Percentiles rank a stretch among this genome's conserved stretches.
phyloP scores from a whole-genome alignment of 208 protist genomes.

The Lotmaria passim region DNA sequence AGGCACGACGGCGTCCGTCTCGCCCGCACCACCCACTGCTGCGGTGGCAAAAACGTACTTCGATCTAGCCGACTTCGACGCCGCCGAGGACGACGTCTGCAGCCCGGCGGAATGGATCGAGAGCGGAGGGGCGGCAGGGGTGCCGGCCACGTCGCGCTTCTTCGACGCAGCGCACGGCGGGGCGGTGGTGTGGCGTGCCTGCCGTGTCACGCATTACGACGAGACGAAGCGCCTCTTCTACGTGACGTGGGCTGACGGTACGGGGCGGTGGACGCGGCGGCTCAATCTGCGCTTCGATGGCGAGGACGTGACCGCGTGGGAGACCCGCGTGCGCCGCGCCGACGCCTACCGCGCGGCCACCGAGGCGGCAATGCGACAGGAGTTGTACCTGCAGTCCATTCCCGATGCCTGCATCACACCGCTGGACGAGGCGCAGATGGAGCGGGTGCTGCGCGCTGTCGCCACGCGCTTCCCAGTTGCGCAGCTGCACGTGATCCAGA shows the following conservation, averaged over 20 bases:
- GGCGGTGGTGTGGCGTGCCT: slow-evolving; percentile 64
- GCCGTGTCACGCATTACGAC: slow-evolving; percentile 79
- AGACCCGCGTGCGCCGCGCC: slow-evolving; percentile 72
- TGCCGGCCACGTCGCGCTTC: slow-evolving; percentile 84
- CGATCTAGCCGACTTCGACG: slow-evolving; percentile 90
- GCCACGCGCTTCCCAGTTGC: slow-evolving; percentile 76
- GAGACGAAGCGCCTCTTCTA: slow-evolving; percentile 61
- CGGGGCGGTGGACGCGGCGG: slow-evolving; percentile 82
- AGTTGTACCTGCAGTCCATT: slow-evolving; percentile 80
- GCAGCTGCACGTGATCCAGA: slow-evolving; percentile 78
- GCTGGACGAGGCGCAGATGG: slow-evolving; percentile 83
- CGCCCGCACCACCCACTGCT: not conserved
- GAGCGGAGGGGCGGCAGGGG: slow-evolving; percentile 53
- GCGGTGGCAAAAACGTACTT: slow-evolving; percentile 59
- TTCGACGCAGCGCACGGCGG: slow-evolving; percentile 50
- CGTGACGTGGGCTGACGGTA: slow-evolving; percentile 78
- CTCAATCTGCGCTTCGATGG: slow-evolving; percentile 92
- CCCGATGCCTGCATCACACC: slow-evolving; percentile 59
- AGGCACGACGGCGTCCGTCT: not conserved
- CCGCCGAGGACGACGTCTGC: slow-evolving; percentile 61
- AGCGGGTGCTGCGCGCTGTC: slow-evolving; percentile 83
- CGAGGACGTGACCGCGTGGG: slow-evolving; percentile 78
- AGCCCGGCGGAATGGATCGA: slow-evolving; percentile 86
- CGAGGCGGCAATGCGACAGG: slow-evolving; percentile 74
- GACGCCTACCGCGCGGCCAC: slow-evolving; percentile 73